Base-by-base conservation (phyloP, 1,139 yeast species). In the Groenewaldozyma sp. region DNA sequence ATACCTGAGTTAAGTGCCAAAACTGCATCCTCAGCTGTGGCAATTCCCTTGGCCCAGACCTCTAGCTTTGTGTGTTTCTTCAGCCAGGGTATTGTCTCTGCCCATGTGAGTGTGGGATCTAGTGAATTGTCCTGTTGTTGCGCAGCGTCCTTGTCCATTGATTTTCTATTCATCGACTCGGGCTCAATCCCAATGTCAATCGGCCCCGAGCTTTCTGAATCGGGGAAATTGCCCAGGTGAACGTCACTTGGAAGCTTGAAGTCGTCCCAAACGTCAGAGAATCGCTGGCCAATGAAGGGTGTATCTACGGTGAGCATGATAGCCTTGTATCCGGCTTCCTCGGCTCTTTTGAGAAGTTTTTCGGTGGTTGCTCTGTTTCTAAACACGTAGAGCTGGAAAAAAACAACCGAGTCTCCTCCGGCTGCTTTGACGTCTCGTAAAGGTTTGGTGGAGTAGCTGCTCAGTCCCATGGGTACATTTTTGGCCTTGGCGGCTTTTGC, bases 81-180 rank as follows among this genome's bases (percentile, higher is more conserved):
- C 33, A 62, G 52, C 67, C 66, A 62, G 16, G 59, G 58, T 41
- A 75, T 60, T 43, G 78, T 66, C 50, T 73, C 78, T 29, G 65
- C 61, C 86, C 82, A 81, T 44, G 61, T 68, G 45, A 84, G 63
- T 4, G 75, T 60, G 13, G 94, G 80, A 56, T 84, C 94, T 45
- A 83, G 78, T 73, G 82, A 57, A 37, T 60, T 60, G 35, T 58
- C 57, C 31, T 49, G 45, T 17, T 46, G 42, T n/a, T 41, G 41
- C 18, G 34, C 43, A 6, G 45, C 34, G 16, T 45, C 48, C 24
- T 43, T 28, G 5, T 37, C 35, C 31, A 31, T 11, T n/a, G 9
- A 13, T 5, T 27, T 35, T 33, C 11, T 43, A 46, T 17, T 45
- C 48, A 16, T 39, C 2, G 58, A 49, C 28, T 45, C 46, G 5